Evolutionary conservation across 2,329 filamentous ascomycete genomes (phyloP).

Genomic region (Drechslera avenae): DNA sequence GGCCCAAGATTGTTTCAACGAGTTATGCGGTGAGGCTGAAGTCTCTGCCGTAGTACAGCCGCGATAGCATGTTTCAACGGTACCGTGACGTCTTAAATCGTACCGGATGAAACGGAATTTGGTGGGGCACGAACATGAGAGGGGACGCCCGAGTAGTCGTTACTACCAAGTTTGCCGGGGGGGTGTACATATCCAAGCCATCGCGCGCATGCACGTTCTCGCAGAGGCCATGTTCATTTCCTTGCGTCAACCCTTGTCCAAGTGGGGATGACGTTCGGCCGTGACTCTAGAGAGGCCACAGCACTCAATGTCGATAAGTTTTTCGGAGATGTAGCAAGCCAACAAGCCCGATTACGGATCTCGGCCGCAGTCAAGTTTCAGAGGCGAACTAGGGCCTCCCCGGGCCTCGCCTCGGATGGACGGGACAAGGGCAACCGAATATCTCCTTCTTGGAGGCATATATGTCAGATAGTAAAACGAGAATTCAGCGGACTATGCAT

Average conservation of each 20-base stretch:
- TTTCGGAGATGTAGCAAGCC: background rate
- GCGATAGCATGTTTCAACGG: conserved; percentile 33
- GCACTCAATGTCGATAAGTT: background rate
- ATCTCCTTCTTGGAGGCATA: background rate
- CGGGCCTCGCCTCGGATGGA: background rate
- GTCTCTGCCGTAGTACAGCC: conserved; percentile 13
- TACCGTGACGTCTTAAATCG: conserved; percentile 16
- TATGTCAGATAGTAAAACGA: background rate
- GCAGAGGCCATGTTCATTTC: conserved; percentile 3
- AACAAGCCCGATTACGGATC: background rate
- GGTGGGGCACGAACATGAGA: conserved; percentile 16
- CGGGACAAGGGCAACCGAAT: background rate
- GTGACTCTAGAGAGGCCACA: background rate
- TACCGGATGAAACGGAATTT: conserved; percentile 14
- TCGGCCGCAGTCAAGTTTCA: conserved; percentile 16
- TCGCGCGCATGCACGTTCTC: background rate
- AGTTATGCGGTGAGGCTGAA: conserved; percentile 11
- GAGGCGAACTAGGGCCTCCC: conserved; percentile 4
- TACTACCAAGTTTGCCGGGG: background rate
- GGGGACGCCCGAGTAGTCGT: conserved; percentile 5
- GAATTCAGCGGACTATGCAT: too few species aligned
- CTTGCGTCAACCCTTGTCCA: background rate
- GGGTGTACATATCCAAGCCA: background rate
- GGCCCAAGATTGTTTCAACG: conserved; percentile 7
- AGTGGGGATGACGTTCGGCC: background rate